These are phyloP conservation scores for Paraglomus occultum DNA, from an alignment of 192 early-diverging fungal species.

Conservation along the genomic window DNA sequence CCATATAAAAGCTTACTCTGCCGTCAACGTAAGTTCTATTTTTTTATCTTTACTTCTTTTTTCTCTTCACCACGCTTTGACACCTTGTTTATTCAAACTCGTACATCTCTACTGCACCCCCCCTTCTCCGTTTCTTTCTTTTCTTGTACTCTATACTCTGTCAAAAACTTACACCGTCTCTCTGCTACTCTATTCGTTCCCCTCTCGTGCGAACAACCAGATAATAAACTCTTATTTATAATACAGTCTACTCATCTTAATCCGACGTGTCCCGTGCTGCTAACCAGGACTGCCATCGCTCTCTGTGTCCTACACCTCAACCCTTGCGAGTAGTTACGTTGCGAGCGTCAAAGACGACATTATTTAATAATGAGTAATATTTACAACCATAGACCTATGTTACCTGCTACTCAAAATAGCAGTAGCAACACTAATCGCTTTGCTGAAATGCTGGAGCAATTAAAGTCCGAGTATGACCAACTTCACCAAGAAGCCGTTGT, in stretches of 20 bases:
- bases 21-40: background rate
- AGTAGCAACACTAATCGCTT: slow-evolving; percentile 55
- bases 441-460: slow-evolving; percentile 78
- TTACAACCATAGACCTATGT: slow-evolving; percentile 81
- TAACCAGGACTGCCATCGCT: background rate
- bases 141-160: slow-evolving; percentile 1
- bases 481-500: slow-evolving; percentile 71
- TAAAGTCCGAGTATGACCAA: slow-evolving; percentile 76
- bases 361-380: slow-evolving; percentile 58
- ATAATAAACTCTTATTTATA: background rate
- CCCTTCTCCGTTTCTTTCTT: background rate
- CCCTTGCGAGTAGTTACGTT: background rate
- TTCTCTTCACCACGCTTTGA: background rate
- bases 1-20: too few species aligned
- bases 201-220: background rate
- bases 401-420: slow-evolving; percentile 45
- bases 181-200: background rate
- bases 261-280: background rate
- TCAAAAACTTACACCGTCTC: background rate
- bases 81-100: background rate
- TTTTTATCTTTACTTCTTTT: slow-evolving; percentile 2
- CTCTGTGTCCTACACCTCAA: background rate
- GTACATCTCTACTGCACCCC: background rate
- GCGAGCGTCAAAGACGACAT: background rate
- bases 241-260: background rate